These are phyloP conservation scores for Phialophora chinensis DNA, from an alignment of 2,329 filamentous ascomycete genomes.

Conservation along the genomic window DNA sequence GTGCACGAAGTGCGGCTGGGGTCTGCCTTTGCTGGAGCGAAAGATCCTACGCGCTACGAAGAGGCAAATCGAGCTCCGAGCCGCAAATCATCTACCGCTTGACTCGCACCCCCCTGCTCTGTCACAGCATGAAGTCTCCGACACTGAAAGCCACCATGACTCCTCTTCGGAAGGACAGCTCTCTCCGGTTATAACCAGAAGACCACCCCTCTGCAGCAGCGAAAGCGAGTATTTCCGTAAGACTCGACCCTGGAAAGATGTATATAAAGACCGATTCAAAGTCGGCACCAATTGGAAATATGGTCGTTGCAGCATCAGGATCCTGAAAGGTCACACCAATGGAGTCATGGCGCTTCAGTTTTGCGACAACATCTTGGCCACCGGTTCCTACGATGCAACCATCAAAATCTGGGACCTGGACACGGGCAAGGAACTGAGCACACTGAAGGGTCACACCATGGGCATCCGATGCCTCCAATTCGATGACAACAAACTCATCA, in stretches of 20 bases:
- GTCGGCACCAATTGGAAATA: conserved; percentile 98
- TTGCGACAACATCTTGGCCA: conserved; percentile 87
- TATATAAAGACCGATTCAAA: conserved; percentile 94
- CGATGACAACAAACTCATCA: conserved; percentile 88
- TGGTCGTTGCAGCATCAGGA: conserved; percentile 81
- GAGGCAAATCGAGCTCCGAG: conserved; percentile 76
- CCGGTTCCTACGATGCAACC: conserved; percentile 91
- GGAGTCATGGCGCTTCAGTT: conserved; percentile 82
- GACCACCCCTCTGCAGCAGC: conserved; percentile 16
- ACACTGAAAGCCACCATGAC: conserved; percentile 27
- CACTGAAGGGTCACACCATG: conserved; percentile 78
- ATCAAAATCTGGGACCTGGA: conserved; percentile 97
- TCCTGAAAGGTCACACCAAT: conserved; percentile 86
- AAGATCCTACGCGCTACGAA: conserved; percentile 87
- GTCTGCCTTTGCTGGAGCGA: conserved; percentile 84
- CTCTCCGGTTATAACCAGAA: conserved; percentile 25
- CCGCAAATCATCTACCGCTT: conserved; percentile 62
- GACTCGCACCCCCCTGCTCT: conserved; percentile 59
- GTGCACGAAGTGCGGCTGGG: conserved; percentile 95
- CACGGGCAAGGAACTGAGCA: conserved; percentile 83
- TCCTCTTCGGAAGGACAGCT: conserved; percentile 21
- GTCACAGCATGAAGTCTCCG: conserved; percentile 34
- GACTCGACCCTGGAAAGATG: conserved; percentile 85
- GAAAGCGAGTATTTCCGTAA: conserved; percentile 27
- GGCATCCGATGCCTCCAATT: conserved; percentile 92